Evolutionary conservation across 2,329 filamentous ascomycete genomes (phyloP), one percentile per base, ranked within the genome.

Genomic region (Sarocladiaceae sp.): DNA sequence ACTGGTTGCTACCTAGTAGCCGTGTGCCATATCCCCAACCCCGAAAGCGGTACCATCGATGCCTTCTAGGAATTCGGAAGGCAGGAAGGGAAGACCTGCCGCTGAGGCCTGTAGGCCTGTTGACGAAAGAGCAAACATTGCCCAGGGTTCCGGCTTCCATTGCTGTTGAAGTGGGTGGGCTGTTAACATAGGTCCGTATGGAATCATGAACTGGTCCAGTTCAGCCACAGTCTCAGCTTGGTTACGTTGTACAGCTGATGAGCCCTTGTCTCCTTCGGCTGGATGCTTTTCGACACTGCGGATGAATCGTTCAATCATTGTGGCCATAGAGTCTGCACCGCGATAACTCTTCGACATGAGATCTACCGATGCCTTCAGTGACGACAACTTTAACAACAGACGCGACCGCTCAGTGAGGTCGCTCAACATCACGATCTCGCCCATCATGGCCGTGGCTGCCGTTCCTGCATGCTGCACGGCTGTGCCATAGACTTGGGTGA

Each of bases 321-420:
- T 45, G 10, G 42, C 42, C 46, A 45, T 48, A 10, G 33, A 19
- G 16, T 26, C 46, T 7, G 46, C 46, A 3, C 43, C 43, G 16
- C 43, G 43, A 44, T 48, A 48, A 32, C 45, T 48, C 15, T 20
- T 33, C 9, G 46, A 35, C 46, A 48, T 48, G 32, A 43, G 20
- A 19, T 32, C 32, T 11, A 48, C 33, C 5, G 32, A 16, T n/a
- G 23, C 21, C 37, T 40, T 34, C 24, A 48, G 37, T n/a, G 34
- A 45, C 7, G 26, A 19, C n/a, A 48, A 23, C 19, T 20, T 47
- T 16, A 41, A 19, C 12, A 47, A 31, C 33, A 45, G 19, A 10
- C n/a, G 15, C 6, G 26, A 24, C 12, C 41, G 21, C 45, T 47
- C 41, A 7, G 11, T n/a, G 9, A 26, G 26, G n/a, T 49, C 39